phyloP scores from a whole-genome alignment of 1,284 basidiomycete species.

The Phellopilus nigrolimitatus region DNA sequence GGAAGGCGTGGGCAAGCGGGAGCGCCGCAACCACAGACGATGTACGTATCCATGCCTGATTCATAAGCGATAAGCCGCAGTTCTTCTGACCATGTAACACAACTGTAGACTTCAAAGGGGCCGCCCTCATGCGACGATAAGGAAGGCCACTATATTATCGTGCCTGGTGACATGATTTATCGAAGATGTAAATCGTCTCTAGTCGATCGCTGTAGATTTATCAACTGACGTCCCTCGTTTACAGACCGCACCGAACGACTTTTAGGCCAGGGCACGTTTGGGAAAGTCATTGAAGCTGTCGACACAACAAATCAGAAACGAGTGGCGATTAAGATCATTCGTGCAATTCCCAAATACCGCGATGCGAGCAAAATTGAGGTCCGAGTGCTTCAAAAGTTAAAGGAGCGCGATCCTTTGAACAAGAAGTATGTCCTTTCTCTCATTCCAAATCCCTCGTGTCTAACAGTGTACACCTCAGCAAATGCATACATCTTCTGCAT shows the following conservation, averaged over 20 bases:
- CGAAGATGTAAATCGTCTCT: constrained; percentile 61
- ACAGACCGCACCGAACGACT: constrained; percentile 86
- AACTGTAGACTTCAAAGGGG: constrained; percentile 50
- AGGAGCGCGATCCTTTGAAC: constrained; percentile 87
- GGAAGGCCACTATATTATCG: constrained; percentile 93
- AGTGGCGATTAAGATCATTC: constrained; percentile 99
- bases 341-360: constrained; percentile 94
- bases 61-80: constrained; percentile 27
- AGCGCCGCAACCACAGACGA: constrained; percentile 58
- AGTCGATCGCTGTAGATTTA: constrained; percentile 9
- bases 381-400: constrained; percentile 88
- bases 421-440: constrained; percentile 61
- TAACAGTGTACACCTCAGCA: constrained; percentile 47
- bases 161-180: constrained; percentile 83
- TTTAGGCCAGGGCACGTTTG: constrained; percentile 97
- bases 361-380: constrained; percentile 99
- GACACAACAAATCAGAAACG: constrained; percentile 73
- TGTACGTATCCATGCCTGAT: constrained; percentile 38
- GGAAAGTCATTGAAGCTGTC: constrained; percentile 95
- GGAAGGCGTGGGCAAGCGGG: constrained; percentile 60
- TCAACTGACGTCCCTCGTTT: constrained; percentile 25
- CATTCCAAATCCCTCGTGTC: constrained; percentile 18
- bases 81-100: constrained; percentile 10
- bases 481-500: constrained; percentile 95
- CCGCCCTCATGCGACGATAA: constrained; percentile 82